Evolutionary conservation across 1,139 yeast genomes (phyloP).

Genomic region (Yamadazyma diospyri): DNA sequence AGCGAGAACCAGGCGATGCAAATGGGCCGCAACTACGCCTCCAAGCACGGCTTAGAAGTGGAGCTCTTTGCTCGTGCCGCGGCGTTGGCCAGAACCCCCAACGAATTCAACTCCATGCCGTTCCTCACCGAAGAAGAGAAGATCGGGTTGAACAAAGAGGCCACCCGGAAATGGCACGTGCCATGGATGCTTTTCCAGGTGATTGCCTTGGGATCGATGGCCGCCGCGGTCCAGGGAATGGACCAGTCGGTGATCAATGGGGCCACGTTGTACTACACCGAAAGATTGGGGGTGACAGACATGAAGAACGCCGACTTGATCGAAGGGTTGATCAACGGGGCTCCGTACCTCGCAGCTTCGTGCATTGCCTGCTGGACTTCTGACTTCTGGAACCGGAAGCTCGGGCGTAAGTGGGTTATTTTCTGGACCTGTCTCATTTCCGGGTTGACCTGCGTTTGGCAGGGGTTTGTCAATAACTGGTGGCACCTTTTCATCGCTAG

Average conservation of each 20-base stretch:
- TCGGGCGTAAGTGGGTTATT: slow-evolving; percentile 76
- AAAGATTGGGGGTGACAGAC: slow-evolving; percentile 45
- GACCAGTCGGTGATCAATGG: slow-evolving; percentile 88
- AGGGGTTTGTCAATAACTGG: slow-evolving; percentile 71
- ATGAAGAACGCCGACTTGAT: slow-evolving; percentile 61
- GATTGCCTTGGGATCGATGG: slow-evolving; percentile 74
- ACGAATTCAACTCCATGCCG: slow-evolving; percentile 54
- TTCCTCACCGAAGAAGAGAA: slow-evolving; percentile 60
- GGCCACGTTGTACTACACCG: slow-evolving; percentile 71
- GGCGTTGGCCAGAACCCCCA: slow-evolving; percentile 68
- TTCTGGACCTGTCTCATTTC: slow-evolving; percentile 66
- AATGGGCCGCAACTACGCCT: slow-evolving; percentile 71
- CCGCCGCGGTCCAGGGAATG: slow-evolving; percentile 93
- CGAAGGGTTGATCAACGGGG: slow-evolving; percentile 72
- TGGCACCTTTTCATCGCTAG: slow-evolving; percentile 74
- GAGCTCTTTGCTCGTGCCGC: slow-evolving; percentile 77
- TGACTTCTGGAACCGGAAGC: slow-evolving; percentile 58
- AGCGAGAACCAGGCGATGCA: slow-evolving; percentile 62
- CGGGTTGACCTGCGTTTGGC: slow-evolving; percentile 71
- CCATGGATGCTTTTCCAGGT: slow-evolving; percentile 61
- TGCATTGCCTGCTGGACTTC: slow-evolving; percentile 71
- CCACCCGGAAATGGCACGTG: slow-evolving; percentile 64
- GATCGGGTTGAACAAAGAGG: slow-evolving; percentile 48
- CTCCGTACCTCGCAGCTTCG: slow-evolving; percentile 79
- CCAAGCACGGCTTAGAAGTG: slow-evolving; percentile 55